Conservation (phyloP, 208 protist genomes). For the Trypanosoma platydactyli region DNA sequence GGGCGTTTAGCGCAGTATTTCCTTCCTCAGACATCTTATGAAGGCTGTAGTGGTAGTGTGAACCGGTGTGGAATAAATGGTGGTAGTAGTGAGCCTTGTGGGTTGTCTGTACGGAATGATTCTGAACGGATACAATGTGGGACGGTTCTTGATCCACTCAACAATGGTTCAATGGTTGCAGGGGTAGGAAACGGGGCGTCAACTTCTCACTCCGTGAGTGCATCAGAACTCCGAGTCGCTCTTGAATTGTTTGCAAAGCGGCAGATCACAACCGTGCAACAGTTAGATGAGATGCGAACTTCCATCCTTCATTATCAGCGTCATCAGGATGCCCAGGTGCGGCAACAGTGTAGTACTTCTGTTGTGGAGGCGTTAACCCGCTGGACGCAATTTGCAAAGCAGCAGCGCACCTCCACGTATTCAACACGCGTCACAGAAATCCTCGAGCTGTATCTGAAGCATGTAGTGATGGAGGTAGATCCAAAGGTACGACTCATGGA, state of each 20-base stretch:
- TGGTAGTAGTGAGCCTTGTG: not conserved
- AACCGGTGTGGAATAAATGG: not conserved
- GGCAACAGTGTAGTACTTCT: slow-evolving; percentile 68
- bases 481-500: slow-evolving; percentile 64
- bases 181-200: not conserved
- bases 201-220: slow-evolving; percentile 8
- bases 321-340: slow-evolving; percentile 69
- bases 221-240: slow-evolving; percentile 70
- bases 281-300: slow-evolving; percentile 75
- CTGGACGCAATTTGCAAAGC: slow-evolving; percentile 77
- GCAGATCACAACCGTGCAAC: slow-evolving; percentile 70
- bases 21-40: slow-evolving; percentile 9
- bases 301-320: slow-evolving; percentile 74
- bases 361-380: slow-evolving; percentile 62
- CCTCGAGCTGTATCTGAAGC: slow-evolving; percentile 83
- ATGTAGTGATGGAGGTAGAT: slow-evolving; percentile 80
- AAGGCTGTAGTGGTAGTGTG: not conserved
- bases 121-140: not conserved
- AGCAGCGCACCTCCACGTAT: slow-evolving; percentile 82
- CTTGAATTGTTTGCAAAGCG: slow-evolving; percentile 71
- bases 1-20: slow-evolving; percentile 34
- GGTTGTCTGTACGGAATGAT: slow-evolving; percentile 23
- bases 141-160: not conserved
- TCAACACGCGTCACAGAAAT: slow-evolving; percentile 84
- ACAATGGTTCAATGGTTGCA: not conserved